These are phyloP conservation scores for Blechomonas ayalai DNA, from an alignment of 208 protist genomes.

Conservation along the genomic window DNA sequence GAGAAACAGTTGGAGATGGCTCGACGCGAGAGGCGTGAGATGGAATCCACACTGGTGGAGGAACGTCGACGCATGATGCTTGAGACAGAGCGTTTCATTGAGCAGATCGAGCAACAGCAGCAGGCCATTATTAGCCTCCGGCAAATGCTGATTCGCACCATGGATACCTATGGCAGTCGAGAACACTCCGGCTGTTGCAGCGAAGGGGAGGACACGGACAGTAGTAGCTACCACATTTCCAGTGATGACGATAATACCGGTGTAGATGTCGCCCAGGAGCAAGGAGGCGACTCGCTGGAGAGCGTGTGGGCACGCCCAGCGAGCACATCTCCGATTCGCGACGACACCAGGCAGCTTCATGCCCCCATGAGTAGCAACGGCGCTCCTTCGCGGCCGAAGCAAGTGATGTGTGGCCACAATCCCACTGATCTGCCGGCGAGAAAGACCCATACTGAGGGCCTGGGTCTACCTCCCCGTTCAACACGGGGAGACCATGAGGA, in stretches of 20 bases:
- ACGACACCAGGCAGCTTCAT: background rate
- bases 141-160: slow-evolving; percentile 70
- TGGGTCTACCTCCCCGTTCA: too few relatives aligned
- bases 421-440: too few relatives aligned
- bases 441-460: too few relatives aligned
- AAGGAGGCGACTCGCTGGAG: background rate
- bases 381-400: too few relatives aligned
- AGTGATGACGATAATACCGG: background rate
- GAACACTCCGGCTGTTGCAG: slow-evolving; percentile 5
- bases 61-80: slow-evolving; percentile 55
- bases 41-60: slow-evolving; percentile 46
- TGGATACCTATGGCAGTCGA: slow-evolving; percentile 19
- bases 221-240: slow-evolving; percentile 1
- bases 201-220: background rate
- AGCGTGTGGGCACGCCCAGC: too few relatives aligned
- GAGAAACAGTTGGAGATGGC: slow-evolving; percentile 61
- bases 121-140: slow-evolving; percentile 73
- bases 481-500: too few relatives aligned
- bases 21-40: slow-evolving; percentile 47
- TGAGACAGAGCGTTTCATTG: slow-evolving; percentile 61
- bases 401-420: too few relatives aligned
- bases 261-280: background rate
- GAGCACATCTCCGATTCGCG: too few relatives aligned
- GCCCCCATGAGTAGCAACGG: background rate
- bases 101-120: slow-evolving; percentile 81